Base-by-base conservation (phyloP, 2,329 filamentous ascomycete species). In the Fusarium pseudoanthophilum region DNA sequence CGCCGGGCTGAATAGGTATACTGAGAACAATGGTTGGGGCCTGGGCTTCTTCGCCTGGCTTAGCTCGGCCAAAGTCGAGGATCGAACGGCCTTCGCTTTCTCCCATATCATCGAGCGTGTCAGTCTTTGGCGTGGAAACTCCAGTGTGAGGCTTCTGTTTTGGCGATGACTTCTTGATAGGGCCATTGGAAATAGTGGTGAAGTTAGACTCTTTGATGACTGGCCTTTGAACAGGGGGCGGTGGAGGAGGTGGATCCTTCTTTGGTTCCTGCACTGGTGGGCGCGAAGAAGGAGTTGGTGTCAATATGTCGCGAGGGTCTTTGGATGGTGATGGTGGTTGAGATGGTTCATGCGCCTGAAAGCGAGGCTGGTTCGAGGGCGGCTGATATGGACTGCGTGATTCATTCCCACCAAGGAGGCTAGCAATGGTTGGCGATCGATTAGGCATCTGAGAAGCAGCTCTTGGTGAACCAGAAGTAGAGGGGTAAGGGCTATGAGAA, bases 401-500 rank as follows among this genome's bases (percentile, higher is more conserved):
- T 32, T 79, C 78, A 53, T 49, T 69, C 20, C 67, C 69, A 24
- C 64, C 94, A 57, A 98, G 93, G 64, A 98, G 88, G 82, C 94
- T 97, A 11, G 94, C 92, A 75, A 98, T 97, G 6, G 95, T 95
- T 3, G 95, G 95, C 9, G 95, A 98, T 43, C 78, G 81, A 60
- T 79, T 80, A 16, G 79, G 75, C 52, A 79, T 76, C 52, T 82
- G 81, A n/a, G 79, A 73, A 16, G 81, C 78, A 21, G 77, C 80
- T 52, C 87, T 85, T n/a, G 88, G 89, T 13, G 89, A 90, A 37
- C 84, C 80, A 30, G 81, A 85, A 62, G 87, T 79, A 7, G 86
- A 79, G 21, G 72, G 79, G 56, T 85, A 84, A 72, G 86, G 79
- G 82, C 88, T 83, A 80, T 87, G 84, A 73, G 86, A 77, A 51